A percentile compares a stretch with the other conserved stretches of the same genome.
phyloP scores from a whole-genome alignment of 2,329 filamentous ascomycete species.

The Fusarium sp. region DNA sequence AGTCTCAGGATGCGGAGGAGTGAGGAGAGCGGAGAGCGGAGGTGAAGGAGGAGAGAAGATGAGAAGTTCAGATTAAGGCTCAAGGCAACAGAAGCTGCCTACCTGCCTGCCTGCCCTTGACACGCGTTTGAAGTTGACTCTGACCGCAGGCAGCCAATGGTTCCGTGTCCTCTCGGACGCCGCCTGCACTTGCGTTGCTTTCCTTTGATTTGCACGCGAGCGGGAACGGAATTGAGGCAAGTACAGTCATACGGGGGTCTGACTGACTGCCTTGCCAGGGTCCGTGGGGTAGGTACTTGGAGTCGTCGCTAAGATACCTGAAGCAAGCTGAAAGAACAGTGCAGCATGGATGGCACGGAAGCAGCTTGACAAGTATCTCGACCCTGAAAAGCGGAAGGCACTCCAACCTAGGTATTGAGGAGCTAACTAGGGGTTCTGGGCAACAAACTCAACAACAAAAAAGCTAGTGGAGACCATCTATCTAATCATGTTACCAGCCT shows the following conservation, averaged over 20 bases:
- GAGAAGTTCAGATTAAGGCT: constrained; percentile 29
- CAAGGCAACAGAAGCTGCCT: constrained; percentile 32
- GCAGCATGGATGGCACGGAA: constrained; percentile 2
- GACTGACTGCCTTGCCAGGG: constrained; percentile 11
- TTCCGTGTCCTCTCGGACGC: constrained; percentile 14
- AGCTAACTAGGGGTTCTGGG: no score
- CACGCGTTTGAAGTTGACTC: constrained; percentile 37
- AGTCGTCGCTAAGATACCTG: constrained; percentile 15
- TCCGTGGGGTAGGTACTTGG: constrained; percentile 18
- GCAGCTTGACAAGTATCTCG: constrained; percentile 17
- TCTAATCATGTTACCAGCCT: neutral
- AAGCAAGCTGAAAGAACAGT: neutral
- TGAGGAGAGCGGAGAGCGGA: constrained; percentile 6
- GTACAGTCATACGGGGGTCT: constrained; percentile 28
- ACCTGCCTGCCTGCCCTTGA: constrained; percentile 30
- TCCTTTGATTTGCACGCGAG: constrained; percentile 12
- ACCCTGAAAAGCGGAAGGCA: constrained; percentile 1
- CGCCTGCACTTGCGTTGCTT: constrained; percentile 24
- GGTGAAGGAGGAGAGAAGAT: constrained; percentile 9
- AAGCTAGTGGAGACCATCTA: neutral
- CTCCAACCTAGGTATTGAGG: no score
- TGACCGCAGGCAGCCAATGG: constrained; percentile 42
- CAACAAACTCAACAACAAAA: constrained; percentile 12
- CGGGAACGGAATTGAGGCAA: constrained; percentile 4
- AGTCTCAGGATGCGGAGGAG: constrained; percentile 4